phyloP scores from a whole-genome alignment of 1,139 yeast genomes.

The Blastobotrys buckinghamii region DNA sequence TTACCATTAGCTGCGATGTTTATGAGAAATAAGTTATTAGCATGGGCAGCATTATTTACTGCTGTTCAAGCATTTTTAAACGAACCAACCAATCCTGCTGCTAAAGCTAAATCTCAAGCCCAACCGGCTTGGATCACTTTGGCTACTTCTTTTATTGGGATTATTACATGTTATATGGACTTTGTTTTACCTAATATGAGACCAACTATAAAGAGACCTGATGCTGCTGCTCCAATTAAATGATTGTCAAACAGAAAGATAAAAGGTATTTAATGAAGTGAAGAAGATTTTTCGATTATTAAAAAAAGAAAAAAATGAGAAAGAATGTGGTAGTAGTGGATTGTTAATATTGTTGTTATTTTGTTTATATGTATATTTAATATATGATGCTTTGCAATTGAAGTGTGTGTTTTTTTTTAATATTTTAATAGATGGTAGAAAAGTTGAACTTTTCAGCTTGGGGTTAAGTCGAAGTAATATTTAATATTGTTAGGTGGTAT shows the following conservation, averaged over 20 bases:
- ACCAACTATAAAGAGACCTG: conserved; percentile 17
- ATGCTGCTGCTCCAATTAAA: conserved; percentile 7
- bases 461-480: too few relatives aligned
- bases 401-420: not conserved
- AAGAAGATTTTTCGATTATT: too few relatives aligned
- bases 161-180: conserved; percentile 34
- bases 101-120: conserved; percentile 15
- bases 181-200: conserved; percentile 30
- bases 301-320: too few relatives aligned
- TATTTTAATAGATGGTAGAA: too few relatives aligned
- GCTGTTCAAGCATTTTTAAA: conserved; percentile 47
- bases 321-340: too few relatives aligned
- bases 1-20: conserved; percentile 65
- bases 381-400: too few relatives aligned
- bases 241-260: too few relatives aligned
- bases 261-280: too few relatives aligned
- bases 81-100: conserved; percentile 39
- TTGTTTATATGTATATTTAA: too few relatives aligned
- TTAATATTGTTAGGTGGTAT: too few relatives aligned
- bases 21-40: conserved; percentile 42
- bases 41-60: conserved; percentile 53
- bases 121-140: conserved; percentile 33
- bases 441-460: too few relatives aligned
- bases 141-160: conserved; percentile 29
- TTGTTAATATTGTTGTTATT: too few relatives aligned